phyloP scores from a whole-genome alignment of 176 grass and related monocot species.

The Cenchrus purpureus region DNA sequence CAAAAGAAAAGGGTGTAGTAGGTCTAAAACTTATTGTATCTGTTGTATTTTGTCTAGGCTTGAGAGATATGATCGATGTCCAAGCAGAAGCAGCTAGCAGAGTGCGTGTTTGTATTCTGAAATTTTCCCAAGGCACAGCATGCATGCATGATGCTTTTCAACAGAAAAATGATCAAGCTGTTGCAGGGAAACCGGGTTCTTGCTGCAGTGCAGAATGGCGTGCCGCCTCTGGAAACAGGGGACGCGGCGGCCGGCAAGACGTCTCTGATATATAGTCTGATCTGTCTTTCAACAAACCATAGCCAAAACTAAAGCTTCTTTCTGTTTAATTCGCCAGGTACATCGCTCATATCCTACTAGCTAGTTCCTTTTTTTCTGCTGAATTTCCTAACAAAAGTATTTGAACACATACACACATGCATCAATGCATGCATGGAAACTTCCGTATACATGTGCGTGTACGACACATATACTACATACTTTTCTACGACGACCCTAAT shows the following conservation, averaged over 20 bases:
- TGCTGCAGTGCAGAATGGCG: too few relatives aligned
- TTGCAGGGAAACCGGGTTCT: not conserved
- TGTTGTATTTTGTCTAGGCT: not conserved
- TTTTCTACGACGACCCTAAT: slow-evolving; percentile 15
- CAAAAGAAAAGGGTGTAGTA: not conserved
- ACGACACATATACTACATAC: not conserved
- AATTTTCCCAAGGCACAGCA: not conserved
- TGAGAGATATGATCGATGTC: not conserved
- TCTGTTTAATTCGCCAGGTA: not conserved
- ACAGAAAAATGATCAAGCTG: not conserved
- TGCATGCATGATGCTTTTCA: not conserved
- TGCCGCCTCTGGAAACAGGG: not conserved
- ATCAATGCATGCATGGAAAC: slow-evolving; percentile 11
- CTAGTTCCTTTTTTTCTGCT: not conserved
- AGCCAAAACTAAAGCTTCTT: not conserved
- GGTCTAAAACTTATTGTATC: not conserved
- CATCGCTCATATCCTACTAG: not conserved
- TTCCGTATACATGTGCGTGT: slow-evolving; percentile 37
- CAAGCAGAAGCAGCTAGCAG: not conserved
- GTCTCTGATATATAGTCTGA: too few relatives aligned
- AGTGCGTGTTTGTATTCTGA: not conserved
- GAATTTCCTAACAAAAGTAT: slow-evolving; percentile 7
- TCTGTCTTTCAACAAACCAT: not conserved
- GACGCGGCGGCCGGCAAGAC: not conserved
- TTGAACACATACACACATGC: not conserved